These are phyloP conservation scores for Symbiodinium natans DNA, from an alignment of 73 alveolate species.

Conservation along the genomic window DNA sequence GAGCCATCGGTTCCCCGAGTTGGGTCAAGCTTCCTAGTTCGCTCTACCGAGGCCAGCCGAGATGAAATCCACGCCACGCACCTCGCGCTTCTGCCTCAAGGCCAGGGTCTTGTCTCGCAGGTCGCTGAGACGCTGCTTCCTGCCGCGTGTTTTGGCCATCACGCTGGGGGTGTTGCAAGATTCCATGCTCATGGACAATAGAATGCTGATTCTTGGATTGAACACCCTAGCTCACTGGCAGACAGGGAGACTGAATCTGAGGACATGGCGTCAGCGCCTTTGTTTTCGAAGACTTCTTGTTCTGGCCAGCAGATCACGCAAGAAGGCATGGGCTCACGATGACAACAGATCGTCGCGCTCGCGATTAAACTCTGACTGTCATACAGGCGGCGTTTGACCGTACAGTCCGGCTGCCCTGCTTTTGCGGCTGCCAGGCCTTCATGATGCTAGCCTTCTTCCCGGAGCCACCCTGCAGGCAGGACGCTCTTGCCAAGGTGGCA, in stretches of 20 bases:
- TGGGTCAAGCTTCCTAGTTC: no score
- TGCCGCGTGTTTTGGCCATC: background rate
- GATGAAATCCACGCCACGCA: no score
- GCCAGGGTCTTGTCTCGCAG: conserved; percentile 89
- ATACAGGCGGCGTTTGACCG: no score
- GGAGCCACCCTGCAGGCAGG: background rate
- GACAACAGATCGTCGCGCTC: background rate
- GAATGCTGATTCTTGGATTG: no score
- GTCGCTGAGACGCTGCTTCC: conserved; percentile 84
- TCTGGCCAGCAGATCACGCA: background rate
- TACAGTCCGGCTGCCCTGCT: no score
- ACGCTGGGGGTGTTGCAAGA: background rate
- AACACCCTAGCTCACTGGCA: no score
- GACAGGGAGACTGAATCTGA: background rate
- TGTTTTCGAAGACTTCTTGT: background rate
- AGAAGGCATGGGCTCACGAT: background rate
- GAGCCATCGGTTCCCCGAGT: no score
- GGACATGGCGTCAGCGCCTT: conserved; percentile 13
- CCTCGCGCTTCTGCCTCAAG: conserved; percentile 86
- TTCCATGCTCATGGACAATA: background rate
- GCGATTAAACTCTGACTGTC: no score
- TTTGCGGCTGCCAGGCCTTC: no score
- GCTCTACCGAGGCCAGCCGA: no score
- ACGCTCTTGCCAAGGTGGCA: no score
- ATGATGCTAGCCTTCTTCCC: conserved; percentile 3